A percentile compares a stretch with the other conserved stretches of the same genome.
These are phyloP conservation scores for Dysphania ambrosioides DNA, from an alignment of 148 eudicot species.

Conservation along the genomic window DNA sequence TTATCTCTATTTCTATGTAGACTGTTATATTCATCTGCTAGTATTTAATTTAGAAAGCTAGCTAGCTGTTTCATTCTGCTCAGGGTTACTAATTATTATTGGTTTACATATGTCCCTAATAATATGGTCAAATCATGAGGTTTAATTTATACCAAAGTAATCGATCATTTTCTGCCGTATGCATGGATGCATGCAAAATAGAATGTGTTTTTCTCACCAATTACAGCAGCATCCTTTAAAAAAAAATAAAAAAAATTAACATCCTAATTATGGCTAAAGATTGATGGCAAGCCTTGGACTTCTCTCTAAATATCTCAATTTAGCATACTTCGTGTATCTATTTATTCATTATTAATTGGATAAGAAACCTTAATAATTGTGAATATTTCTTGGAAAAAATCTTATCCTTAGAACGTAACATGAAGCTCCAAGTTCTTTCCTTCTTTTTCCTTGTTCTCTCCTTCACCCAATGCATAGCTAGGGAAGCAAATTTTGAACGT, in stretches of 20 bases:
- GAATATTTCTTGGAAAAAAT: not conserved
- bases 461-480: conserved; percentile 5
- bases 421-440: conserved; percentile 18
- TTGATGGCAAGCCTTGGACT: conserved; percentile 19
- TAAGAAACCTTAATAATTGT: not conserved
- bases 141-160: not conserved
- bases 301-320: conserved; percentile 20
- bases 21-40: too few species aligned
- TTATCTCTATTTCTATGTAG: too few species aligned
- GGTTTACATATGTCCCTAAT: not conserved
- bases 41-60: not conserved
- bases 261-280: conserved; percentile 17
- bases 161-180: not conserved
- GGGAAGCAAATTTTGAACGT: not conserved
- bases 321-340: not conserved
- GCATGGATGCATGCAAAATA: not conserved
- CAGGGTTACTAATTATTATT: not conserved
- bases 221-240: not conserved
- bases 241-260: too few species aligned
- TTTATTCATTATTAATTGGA: not conserved
- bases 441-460: conserved; percentile 16
- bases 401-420: not conserved
- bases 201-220: not conserved
- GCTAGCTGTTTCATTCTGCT: not conserved
- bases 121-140: not conserved